Percentiles rank a stretch among this genome's conserved stretches.
phyloP scores from a whole-genome alignment of 768 basidiomycete genomes.

The Suillus hirtellus region DNA sequence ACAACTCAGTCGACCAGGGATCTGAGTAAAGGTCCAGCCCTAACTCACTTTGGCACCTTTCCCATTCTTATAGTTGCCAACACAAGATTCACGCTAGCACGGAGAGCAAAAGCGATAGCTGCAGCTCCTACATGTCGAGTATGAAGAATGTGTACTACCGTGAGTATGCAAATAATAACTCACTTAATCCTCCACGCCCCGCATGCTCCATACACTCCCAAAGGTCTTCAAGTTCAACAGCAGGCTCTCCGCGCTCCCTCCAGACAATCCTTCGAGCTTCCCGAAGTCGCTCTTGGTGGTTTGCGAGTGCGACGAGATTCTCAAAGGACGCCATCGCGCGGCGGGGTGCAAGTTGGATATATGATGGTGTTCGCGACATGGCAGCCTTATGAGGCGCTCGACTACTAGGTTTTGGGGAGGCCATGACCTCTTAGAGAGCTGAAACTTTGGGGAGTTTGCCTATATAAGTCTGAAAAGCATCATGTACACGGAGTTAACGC shows the following conservation, averaged over 20 bases:
- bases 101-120: slow-evolving; percentile 74
- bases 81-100: slow-evolving; percentile 82
- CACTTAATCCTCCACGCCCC: slow-evolving; percentile 67
- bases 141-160: not conserved
- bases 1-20: not conserved
- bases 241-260: slow-evolving; percentile 77
- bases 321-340: slow-evolving; percentile 76
- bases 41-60: slow-evolving; percentile 56
- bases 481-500: not conserved
- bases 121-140: slow-evolving; percentile 62
- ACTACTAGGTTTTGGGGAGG: slow-evolving; percentile 1
- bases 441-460: not conserved
- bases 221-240: slow-evolving; percentile 62
- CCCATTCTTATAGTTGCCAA: slow-evolving; percentile 75
- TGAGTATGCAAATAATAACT: slow-evolving; percentile 32
- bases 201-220: slow-evolving; percentile 74
- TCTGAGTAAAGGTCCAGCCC: not conserved
- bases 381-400: not conserved
- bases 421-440: not conserved
- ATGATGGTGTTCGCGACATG: slow-evolving; percentile 31
- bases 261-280: slow-evolving; percentile 81
- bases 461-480: not conserved
- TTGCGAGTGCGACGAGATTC: slow-evolving; percentile 81
- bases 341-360: slow-evolving; percentile 53
- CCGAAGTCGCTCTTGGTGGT: slow-evolving; percentile 73